Percentiles rank a stretch among this genome's conserved stretches.
Conservation (phyloP, 2,329 filamentous ascomycete genomes). For the Colletotrichum orchidophilum region DNA sequence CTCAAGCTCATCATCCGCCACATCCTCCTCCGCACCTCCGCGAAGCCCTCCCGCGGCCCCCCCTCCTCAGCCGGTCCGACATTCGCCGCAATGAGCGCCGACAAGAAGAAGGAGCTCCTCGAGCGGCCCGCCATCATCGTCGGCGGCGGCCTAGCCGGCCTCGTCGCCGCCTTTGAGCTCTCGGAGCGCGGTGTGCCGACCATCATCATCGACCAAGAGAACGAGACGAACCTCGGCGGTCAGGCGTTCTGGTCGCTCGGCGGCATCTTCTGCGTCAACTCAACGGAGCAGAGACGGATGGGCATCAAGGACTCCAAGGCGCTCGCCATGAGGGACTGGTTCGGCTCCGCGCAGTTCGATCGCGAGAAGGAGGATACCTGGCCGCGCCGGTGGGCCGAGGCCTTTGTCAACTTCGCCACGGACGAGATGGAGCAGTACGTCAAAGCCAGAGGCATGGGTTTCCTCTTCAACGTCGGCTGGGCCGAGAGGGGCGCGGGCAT, state of each 20-base stretch:
- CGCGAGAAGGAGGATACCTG: conserved; percentile 64
- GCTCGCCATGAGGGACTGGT: conserved; percentile 68
- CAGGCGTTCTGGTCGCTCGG: conserved; percentile 73
- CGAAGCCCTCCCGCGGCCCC: conserved; percentile 18
- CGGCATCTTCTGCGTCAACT: conserved; percentile 68
- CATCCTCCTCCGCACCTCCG: conserved; percentile 27
- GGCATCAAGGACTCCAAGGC: conserved; percentile 67
- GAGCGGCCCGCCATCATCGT: conserved; percentile 61
- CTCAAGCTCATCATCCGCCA: conserved; percentile 30
- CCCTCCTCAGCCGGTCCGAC: conserved; percentile 22
- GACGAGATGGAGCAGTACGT: conserved; percentile 68
- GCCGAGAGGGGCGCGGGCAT: conserved; percentile 67
- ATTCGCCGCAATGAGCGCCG: conserved; percentile 24
- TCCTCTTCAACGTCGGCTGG: conserved; percentile 66
- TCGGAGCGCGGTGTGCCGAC: conserved; percentile 58
- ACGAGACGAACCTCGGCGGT: conserved; percentile 63
- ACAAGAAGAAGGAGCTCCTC: conserved; percentile 16
- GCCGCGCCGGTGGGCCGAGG: conserved; percentile 70
- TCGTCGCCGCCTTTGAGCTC: conserved; percentile 68
- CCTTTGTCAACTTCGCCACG: conserved; percentile 69
- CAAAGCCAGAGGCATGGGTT: conserved; percentile 60
- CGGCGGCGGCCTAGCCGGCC: conserved; percentile 66
- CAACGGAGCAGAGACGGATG: conserved; percentile 63
- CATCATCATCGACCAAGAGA: conserved; percentile 68
- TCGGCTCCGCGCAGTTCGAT: conserved; percentile 66